phyloP scores from a whole-genome alignment of 1,139 yeast genomes.

The Candida glucosophila region DNA sequence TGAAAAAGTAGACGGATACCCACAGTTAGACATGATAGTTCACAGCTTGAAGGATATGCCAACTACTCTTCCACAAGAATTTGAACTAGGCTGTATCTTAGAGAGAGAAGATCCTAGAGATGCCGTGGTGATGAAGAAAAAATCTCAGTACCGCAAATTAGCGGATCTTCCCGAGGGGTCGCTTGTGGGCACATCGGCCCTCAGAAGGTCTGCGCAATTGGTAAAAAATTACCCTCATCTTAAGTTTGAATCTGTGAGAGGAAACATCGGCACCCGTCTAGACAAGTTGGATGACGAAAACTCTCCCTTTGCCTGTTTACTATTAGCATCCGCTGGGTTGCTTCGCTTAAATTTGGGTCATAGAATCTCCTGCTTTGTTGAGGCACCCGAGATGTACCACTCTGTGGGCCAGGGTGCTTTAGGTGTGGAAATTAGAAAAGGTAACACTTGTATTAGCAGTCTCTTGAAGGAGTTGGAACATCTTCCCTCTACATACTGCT shows the following conservation, averaged over 20 bases:
- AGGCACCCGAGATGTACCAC: slow-evolving; percentile 82
- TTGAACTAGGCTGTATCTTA: slow-evolving; percentile 80
- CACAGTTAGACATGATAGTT: slow-evolving; percentile 78
- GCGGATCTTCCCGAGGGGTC: slow-evolving; percentile 77
- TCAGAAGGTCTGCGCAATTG: slow-evolving; percentile 75
- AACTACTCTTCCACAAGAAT: slow-evolving; percentile 80
- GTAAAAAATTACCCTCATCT: slow-evolving; percentile 34
- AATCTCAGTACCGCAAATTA: slow-evolving; percentile 54
- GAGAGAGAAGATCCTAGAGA: slow-evolving; percentile 88
- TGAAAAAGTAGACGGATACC: slow-evolving; percentile 51
- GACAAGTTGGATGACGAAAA: slow-evolving; percentile 65
- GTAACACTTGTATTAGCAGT: slow-evolving; percentile 49
- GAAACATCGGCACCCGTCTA: slow-evolving; percentile 78
- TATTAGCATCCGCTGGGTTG: slow-evolving; percentile 90
- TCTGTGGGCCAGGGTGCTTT: slow-evolving; percentile 98
- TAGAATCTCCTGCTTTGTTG: slow-evolving; percentile 63
- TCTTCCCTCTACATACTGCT: slow-evolving; percentile 58
- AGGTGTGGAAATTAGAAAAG: slow-evolving; percentile 78
- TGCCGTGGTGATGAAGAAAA: slow-evolving; percentile 74
- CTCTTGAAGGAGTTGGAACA: slow-evolving; percentile 62
- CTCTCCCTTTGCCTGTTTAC: slow-evolving; percentile 64
- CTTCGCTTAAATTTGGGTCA: slow-evolving; percentile 60
- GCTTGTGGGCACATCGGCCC: slow-evolving; percentile 89
- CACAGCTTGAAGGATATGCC: slow-evolving; percentile 96
- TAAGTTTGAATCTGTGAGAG: slow-evolving; percentile 69